phyloP scores from a whole-genome alignment of 2,329 filamentous ascomycete species.

The Talaromyces sp. region DNA sequence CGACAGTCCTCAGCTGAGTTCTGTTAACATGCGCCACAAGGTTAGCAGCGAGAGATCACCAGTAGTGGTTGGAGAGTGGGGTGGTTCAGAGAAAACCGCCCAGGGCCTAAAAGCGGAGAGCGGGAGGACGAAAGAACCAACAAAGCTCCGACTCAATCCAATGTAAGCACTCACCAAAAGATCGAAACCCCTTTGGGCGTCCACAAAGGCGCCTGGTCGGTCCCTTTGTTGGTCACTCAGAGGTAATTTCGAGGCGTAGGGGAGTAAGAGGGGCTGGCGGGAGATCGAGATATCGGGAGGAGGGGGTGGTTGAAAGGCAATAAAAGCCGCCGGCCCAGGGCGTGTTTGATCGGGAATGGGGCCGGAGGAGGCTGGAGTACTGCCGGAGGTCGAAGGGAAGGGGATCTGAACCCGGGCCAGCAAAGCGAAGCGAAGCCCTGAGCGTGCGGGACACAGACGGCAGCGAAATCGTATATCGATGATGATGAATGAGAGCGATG shows the following conservation, averaged over 20 bases:
- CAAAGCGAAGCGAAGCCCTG: constrained; percentile 13
- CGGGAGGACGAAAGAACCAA: constrained; percentile 28
- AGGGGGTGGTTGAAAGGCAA: constrained; percentile 27
- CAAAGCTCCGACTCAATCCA: constrained; percentile 30
- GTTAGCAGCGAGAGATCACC: not conserved
- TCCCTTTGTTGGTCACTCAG: constrained; percentile 16
- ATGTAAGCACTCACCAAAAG: constrained; percentile 22
- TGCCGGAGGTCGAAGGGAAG: constrained; percentile 10
- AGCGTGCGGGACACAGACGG: constrained; percentile 16
- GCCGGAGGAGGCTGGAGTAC: constrained; percentile 10
- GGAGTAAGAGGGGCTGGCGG: constrained; percentile 18
- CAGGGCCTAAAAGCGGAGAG: constrained; percentile 23
- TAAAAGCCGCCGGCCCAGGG: constrained; percentile 26
- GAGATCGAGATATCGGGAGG: constrained; percentile 18
- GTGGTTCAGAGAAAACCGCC: not conserved
- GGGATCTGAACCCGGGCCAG: constrained; percentile 11
- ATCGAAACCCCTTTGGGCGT: constrained; percentile 15
- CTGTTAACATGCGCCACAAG: constrained; percentile 8
- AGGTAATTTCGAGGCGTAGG: constrained; percentile 3
- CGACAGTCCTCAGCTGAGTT: constrained; percentile 23
- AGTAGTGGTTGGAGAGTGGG: not conserved
- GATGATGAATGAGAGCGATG: constrained; percentile 36
- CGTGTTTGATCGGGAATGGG: constrained; percentile 17
- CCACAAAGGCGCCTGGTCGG: constrained; percentile 8
- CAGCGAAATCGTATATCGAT: constrained; percentile 22